These are phyloP conservation scores for Xylariaceae sp. DNA, from an alignment of 2,329 filamentous ascomycete species.

Conservation along the genomic window DNA sequence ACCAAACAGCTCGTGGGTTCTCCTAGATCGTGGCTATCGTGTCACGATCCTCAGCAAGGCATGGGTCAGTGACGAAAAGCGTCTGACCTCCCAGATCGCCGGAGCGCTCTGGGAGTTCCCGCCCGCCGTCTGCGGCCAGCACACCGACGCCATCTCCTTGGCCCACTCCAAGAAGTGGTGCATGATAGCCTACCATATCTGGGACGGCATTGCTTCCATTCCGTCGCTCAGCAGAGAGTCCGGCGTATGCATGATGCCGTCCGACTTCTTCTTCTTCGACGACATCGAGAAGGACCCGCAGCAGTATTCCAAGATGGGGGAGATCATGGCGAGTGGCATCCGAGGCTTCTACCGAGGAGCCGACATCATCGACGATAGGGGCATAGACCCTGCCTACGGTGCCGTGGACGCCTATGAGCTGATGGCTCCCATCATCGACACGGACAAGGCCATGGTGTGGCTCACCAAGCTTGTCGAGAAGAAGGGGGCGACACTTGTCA, in stretches of 20 bases:
- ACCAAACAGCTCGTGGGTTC: slow-evolving; percentile 33
- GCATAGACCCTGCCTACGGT: slow-evolving; percentile 31
- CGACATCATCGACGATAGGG: slow-evolving; percentile 32
- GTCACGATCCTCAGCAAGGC: slow-evolving; percentile 40
- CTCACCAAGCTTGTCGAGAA: slow-evolving; percentile 35
- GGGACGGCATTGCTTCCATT: slow-evolving; percentile 34
- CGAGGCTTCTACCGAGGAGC: slow-evolving; percentile 33
- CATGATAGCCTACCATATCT: slow-evolving; percentile 38
- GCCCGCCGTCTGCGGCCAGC: slow-evolving; percentile 39
- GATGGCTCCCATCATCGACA: slow-evolving; percentile 41
- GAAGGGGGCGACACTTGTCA: slow-evolving; percentile 37
- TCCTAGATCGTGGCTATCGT: slow-evolving; percentile 39
- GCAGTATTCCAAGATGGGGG: slow-evolving; percentile 35
- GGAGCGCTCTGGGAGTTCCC: slow-evolving; percentile 44
- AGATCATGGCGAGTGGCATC: slow-evolving; percentile 36
- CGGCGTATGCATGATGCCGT: slow-evolving; percentile 35
- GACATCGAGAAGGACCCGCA: slow-evolving; percentile 30
- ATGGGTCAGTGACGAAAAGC: slow-evolving; percentile 35
- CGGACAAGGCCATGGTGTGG: slow-evolving; percentile 38
- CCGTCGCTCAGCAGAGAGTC: slow-evolving; percentile 28
- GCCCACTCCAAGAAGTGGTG: slow-evolving; percentile 37
- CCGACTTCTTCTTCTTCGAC: slow-evolving; percentile 36
- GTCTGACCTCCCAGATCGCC: slow-evolving; percentile 42
- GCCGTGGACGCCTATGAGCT: slow-evolving; percentile 40
- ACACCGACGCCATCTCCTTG: slow-evolving; percentile 36